phyloP scores from a whole-genome alignment of 495 filamentous ascomycete species.

The Penicillium lividum region DNA sequence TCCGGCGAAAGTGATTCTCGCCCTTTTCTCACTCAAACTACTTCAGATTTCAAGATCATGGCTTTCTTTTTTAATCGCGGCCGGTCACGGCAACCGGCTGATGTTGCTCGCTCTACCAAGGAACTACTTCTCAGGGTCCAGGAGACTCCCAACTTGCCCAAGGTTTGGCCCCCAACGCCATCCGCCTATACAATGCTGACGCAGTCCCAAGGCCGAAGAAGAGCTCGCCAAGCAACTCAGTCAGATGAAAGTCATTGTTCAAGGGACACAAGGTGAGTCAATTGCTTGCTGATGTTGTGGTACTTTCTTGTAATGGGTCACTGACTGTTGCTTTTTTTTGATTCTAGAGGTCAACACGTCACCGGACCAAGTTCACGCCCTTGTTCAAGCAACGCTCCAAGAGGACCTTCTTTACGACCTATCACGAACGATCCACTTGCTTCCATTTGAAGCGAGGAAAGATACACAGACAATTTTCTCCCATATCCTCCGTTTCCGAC shows the following conservation, averaged over 20 bases:
- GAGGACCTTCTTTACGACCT: constrained; percentile 87
- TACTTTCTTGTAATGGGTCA: constrained; percentile 12
- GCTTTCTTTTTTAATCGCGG: constrained; percentile 88
- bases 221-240: constrained; percentile 73
- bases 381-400: constrained; percentile 77
- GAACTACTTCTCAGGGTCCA: constrained; percentile 54
- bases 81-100: constrained; percentile 52
- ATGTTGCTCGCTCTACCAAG: constrained; percentile 58
- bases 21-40: constrained; percentile 13
- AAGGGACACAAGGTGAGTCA: constrained; percentile 74
- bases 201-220: constrained; percentile 59
- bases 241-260: constrained; percentile 81
- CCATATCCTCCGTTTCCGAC: constrained; percentile 80
- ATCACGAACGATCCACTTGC: constrained; percentile 71
- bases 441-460: constrained; percentile 93
- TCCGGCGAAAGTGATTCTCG: constrained; percentile 8
- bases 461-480: constrained; percentile 89
- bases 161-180: constrained; percentile 52
- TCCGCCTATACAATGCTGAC: constrained; percentile 18
- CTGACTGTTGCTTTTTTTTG: constrained; percentile 17
- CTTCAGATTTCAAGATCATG: constrained; percentile 51
- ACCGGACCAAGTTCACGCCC: constrained; percentile 79
- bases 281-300: not conserved
- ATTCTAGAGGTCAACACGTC: constrained; percentile 74
- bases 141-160: constrained; percentile 42